phyloP scores from a whole-genome alignment of 768 basidiomycete species.

The Boletus vermiculosoides region DNA sequence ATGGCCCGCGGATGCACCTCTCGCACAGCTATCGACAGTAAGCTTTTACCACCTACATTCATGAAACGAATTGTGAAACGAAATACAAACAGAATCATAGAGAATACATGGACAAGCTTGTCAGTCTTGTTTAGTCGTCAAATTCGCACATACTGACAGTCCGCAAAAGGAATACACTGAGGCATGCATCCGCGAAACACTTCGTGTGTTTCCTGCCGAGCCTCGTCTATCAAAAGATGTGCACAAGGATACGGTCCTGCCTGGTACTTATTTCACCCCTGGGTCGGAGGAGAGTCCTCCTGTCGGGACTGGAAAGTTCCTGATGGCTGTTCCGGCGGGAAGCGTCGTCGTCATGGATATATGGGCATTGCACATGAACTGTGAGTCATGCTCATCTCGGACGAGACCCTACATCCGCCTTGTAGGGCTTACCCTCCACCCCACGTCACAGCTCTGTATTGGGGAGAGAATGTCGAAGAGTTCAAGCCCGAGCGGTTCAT shows the following conservation, averaged over 20 bases:
- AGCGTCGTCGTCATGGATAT: conserved; percentile 42
- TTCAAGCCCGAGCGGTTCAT: conserved; percentile 53
- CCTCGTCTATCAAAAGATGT: conserved; percentile 38
- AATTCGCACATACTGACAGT: background rate
- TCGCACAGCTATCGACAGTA: conserved; percentile 30
- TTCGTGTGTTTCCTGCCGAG: conserved; percentile 43
- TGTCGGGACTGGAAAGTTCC: conserved; percentile 30
- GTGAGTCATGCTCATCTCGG: conserved; percentile 29
- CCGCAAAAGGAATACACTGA: conserved; percentile 41
- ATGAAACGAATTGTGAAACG: background rate
- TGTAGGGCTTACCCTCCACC: background rate
- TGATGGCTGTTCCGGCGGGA: conserved; percentile 39
- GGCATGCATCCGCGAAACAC: conserved; percentile 45
- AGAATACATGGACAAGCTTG: conserved; percentile 38
- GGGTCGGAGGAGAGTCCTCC: conserved; percentile 12
- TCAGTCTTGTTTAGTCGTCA: conserved; percentile 11
- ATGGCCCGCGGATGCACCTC: conserved; percentile 41
- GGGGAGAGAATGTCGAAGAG: conserved; percentile 44
- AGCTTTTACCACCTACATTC: background rate
- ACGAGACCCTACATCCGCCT: background rate
- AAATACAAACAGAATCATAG: conserved; percentile 36
- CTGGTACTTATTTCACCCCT: conserved; percentile 34
- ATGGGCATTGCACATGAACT: conserved; percentile 44
- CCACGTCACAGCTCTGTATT: conserved; percentile 40
- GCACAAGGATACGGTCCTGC: conserved; percentile 35